phyloP scores from a whole-genome alignment of 148 eudicot species.

The Pouteria glomerata region DNA sequence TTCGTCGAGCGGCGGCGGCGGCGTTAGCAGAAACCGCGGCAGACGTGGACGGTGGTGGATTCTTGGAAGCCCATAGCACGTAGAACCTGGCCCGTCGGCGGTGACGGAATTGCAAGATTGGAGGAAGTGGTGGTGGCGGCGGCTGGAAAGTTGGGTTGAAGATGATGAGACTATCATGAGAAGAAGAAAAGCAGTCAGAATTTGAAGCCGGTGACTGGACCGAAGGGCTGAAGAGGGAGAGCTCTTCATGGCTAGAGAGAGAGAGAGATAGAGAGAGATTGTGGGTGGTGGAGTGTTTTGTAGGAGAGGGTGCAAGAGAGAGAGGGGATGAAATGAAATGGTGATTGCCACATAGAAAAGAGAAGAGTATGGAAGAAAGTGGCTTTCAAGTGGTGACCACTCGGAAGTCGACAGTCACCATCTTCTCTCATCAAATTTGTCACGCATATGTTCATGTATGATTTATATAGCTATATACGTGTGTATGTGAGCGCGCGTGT shows the following conservation, averaged over 20 bases:
- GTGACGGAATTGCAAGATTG: constrained; percentile 24
- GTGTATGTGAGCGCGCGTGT: too few relatives aligned
- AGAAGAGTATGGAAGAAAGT: not conserved
- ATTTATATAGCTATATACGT: too few relatives aligned
- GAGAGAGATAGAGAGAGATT: not conserved
- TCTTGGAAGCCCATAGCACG: constrained; percentile 27
- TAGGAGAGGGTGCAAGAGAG: not conserved
- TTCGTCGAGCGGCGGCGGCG: constrained; percentile 26
- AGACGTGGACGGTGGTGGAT: constrained; percentile 27
- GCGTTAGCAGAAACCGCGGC: constrained; percentile 9
- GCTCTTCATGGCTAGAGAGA: constrained; percentile 1
- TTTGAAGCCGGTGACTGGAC: not conserved
- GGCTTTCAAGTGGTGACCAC: not conserved
- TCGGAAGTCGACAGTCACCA: not conserved
- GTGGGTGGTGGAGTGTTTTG: not conserved
- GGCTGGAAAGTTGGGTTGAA: constrained; percentile 1
- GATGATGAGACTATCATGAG: not conserved
- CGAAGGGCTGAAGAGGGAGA: constrained; percentile 4
- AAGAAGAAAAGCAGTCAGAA: not conserved
- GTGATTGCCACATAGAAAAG: not conserved
- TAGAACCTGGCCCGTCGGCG: constrained; percentile 32
- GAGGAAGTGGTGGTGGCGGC: constrained; percentile 11
- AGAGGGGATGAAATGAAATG: too few relatives aligned
- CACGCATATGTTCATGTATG: too few relatives aligned
- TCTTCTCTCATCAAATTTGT: not conserved